A percentile compares a stretch with the other conserved stretches of the same genome.
Conservation (phyloP, 306 rosid species). For the Vigna trinervia region DNA sequence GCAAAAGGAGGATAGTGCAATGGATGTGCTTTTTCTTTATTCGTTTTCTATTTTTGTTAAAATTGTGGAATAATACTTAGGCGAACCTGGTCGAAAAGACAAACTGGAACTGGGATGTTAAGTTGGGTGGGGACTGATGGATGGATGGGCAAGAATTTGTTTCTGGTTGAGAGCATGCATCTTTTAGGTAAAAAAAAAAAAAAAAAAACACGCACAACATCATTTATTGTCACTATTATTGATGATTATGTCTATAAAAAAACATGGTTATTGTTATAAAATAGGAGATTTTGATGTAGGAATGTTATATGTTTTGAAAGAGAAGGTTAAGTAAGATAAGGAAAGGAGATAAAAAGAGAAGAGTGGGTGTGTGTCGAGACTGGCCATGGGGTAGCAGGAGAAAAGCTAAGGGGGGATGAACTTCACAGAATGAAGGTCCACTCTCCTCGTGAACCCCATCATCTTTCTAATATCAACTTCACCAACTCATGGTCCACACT, state of each 20-base stretch:
- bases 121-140: slow-evolving; percentile 50
- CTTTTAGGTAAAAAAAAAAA: slow-evolving; percentile 25
- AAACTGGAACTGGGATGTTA: slow-evolving; percentile 46
- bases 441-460: slow-evolving; percentile 83
- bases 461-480: slow-evolving; percentile 55
- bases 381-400: slow-evolving; percentile 19
- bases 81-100: slow-evolving; percentile 77
- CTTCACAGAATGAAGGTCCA: slow-evolving; percentile 68
- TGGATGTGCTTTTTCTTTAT: slow-evolving; percentile 23
- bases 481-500: slow-evolving; percentile 60
- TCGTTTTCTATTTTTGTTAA: neutral
- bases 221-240: too few relatives aligned
- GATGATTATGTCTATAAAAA: neutral
- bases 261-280: neutral
- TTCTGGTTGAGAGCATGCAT: slow-evolving; percentile 65
- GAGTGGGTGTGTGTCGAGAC: slow-evolving; percentile 36
- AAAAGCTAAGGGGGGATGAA: slow-evolving; percentile 82
- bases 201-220: neutral
- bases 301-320: too few relatives aligned
- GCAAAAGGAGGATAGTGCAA: slow-evolving; percentile 39
- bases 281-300: slow-evolving; percentile 40
- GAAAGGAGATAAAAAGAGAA: neutral
- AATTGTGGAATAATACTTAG: slow-evolving; percentile 33
- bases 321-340: too few relatives aligned
- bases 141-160: slow-evolving; percentile 46